Evolutionary conservation across 495 filamentous ascomycete genomes (phyloP).

Genomic region (Penicillium herquei): DNA sequence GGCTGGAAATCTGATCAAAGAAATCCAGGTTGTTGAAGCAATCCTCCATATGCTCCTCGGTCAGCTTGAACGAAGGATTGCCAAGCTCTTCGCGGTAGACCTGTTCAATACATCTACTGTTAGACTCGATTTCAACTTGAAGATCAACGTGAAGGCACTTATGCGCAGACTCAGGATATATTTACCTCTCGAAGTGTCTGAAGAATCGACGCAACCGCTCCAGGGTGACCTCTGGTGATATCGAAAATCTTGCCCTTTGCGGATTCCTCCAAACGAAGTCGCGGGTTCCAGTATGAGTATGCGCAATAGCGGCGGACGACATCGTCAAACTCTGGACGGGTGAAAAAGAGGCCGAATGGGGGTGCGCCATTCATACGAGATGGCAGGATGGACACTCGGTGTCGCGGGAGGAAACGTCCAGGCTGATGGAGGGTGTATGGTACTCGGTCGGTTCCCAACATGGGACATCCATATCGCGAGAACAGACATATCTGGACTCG

Average conservation of each 20-base stretch:
- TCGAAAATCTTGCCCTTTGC: neutral
- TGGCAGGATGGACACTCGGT: neutral
- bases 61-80: neutral
- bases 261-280: neutral
- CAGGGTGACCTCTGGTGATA: neutral
- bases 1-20: neutral
- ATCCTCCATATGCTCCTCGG: neutral
- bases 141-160: neutral
- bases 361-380: neutral
- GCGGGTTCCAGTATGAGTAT: neutral
- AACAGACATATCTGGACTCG: neutral
- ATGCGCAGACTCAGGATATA: neutral
- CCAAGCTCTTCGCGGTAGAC: neutral
- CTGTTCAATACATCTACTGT: neutral
- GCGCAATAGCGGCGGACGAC: neutral
- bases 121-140: neutral
- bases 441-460: neutral
- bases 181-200: neutral
- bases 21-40: neutral
- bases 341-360: neutral
- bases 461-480: neutral
- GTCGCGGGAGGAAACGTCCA: neutral
- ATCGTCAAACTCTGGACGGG: neutral
- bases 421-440: neutral
- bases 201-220: neutral